phyloP scores from a whole-genome alignment of 257 asterid genomes.

The Henckelia pumila region DNA sequence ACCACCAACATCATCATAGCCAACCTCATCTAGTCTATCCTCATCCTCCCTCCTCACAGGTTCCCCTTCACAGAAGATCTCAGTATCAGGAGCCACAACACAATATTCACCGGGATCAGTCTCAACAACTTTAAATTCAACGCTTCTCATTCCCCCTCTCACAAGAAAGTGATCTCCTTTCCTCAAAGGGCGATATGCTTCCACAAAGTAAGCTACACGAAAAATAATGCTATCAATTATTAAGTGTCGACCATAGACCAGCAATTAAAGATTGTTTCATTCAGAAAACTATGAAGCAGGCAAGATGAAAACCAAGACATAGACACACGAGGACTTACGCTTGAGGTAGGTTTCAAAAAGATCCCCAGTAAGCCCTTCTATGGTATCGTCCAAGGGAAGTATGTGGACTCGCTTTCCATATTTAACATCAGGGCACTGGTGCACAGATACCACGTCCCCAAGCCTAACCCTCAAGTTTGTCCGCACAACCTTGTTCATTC shows the following conservation, averaged over 20 bases:
- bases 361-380: conserved; percentile 91
- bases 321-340: conserved; percentile 44
- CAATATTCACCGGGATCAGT: conserved; percentile 59
- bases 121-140: conserved; percentile 51
- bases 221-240: conserved; percentile 3
- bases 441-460: conserved; percentile 81
- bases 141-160: conserved; percentile 56
- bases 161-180: conserved; percentile 59
- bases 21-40: conserved; percentile 53
- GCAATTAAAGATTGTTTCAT: neutral
- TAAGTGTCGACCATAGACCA: neutral
- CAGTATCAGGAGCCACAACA: conserved; percentile 59
- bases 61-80: conserved; percentile 59
- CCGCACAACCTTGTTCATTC: conserved; percentile 82
- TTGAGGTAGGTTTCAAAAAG: conserved; percentile 71
- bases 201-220: conserved; percentile 45
- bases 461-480: conserved; percentile 68
- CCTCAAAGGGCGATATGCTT: conserved; percentile 51
- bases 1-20: conserved; percentile 57
- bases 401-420: conserved; percentile 87
- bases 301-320: neutral
- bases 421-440: conserved; percentile 91
- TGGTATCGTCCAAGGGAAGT: conserved; percentile 76
- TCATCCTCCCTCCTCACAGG: conserved; percentile 57
- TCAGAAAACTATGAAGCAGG: neutral